Conservation (phyloP, 2,329 filamentous ascomycete species). For the Cladosporium sp. region DNA sequence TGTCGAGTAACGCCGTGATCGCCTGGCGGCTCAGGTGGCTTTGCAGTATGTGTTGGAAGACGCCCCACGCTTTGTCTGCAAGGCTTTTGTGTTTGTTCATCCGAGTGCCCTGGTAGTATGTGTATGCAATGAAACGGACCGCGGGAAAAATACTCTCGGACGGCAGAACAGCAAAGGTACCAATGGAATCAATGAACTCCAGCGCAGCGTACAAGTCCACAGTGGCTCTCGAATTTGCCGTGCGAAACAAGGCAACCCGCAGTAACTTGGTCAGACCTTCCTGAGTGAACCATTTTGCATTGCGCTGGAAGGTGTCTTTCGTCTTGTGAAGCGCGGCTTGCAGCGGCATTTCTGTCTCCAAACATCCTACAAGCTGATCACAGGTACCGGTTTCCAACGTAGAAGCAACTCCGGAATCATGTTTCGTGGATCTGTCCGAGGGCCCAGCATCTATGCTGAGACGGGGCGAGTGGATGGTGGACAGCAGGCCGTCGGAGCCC, state of each 20-base stretch:
- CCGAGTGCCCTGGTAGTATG: slow-evolving; percentile 29
- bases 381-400: slow-evolving; percentile 1
- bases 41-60: slow-evolving; percentile 25
- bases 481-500: slow-evolving; percentile 7
- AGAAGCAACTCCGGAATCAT: neutral
- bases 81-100: slow-evolving; percentile 27
- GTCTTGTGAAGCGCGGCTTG: slow-evolving; percentile 21
- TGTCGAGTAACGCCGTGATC: slow-evolving; percentile 21
- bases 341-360: slow-evolving; percentile 6
- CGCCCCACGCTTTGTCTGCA: slow-evolving; percentile 23
- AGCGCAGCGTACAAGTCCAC: slow-evolving; percentile 26
- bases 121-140: slow-evolving; percentile 26
- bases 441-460: neutral
- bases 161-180: slow-evolving; percentile 26
- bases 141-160: slow-evolving; percentile 17
- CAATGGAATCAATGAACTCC: slow-evolving; percentile 27
- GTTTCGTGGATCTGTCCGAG: neutral
- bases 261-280: slow-evolving; percentile 21
- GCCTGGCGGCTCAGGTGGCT: slow-evolving; percentile 28
- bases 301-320: slow-evolving; percentile 23
- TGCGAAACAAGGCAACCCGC: slow-evolving; percentile 21
- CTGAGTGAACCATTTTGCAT: slow-evolving; percentile 32
- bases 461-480: neutral
- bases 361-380: neutral
- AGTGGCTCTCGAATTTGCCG: slow-evolving; percentile 25